phyloP scores from a whole-genome alignment of 2,329 filamentous ascomycete species.

The Calonectria montana region DNA sequence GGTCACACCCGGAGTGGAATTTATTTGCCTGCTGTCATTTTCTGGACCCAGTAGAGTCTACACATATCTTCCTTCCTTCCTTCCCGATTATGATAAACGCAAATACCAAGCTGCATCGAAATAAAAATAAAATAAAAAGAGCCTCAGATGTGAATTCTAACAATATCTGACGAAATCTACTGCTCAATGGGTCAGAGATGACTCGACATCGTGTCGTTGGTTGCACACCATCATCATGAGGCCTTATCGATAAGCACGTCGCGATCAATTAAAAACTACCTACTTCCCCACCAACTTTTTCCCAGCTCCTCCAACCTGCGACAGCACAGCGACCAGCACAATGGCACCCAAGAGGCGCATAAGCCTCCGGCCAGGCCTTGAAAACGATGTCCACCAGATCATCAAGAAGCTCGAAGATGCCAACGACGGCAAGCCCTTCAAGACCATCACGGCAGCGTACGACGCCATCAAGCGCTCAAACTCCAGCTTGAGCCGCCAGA shows the following conservation, averaged over 20 bases:
- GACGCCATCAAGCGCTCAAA: slow-evolving; percentile 87
- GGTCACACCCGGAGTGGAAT: no score
- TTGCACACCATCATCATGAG: neutral
- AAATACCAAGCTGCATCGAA: no score
- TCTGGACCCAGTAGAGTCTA: no score
- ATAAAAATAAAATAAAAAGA: no score
- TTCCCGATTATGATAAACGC: no score
- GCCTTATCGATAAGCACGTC: slow-evolving; percentile 41
- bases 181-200: neutral
- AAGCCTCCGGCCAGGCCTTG: slow-evolving; percentile 55
- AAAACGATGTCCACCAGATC: slow-evolving; percentile 82
- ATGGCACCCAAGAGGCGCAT: slow-evolving; percentile 34
- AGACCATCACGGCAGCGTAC: slow-evolving; percentile 73
- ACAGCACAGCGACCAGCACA: neutral
- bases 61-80: no score
- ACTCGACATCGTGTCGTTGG: no score
- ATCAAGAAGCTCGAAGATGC: slow-evolving; percentile 81
- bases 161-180: neutral
- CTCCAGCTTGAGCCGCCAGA: slow-evolving; percentile 84
- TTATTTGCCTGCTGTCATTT: no score
- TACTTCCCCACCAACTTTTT: slow-evolving; percentile 11
- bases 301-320: neutral
- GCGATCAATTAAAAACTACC: neutral
- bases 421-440: slow-evolving; percentile 60
- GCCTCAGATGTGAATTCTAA: no score